Conservation (phyloP, 148 eudicot species). For the Arbutus unedo region DNA sequence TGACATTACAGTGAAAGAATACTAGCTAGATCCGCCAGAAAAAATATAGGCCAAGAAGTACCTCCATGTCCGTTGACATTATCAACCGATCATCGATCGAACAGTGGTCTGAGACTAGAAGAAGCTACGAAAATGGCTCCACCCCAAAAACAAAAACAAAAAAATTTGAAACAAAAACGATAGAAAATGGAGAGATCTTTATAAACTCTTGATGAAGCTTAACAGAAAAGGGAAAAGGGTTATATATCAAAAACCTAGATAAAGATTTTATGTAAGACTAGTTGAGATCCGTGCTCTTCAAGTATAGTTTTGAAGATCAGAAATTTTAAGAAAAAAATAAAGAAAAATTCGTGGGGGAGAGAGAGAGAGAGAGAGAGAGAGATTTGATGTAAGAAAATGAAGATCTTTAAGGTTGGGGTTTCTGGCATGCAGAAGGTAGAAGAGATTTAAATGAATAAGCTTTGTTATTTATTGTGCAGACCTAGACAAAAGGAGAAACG, state of each 20-base stretch:
- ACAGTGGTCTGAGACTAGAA: background rate
- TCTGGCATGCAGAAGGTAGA: background rate
- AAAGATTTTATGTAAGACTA: background rate
- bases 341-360: background rate
- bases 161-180: background rate
- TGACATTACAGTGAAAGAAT: background rate
- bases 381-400: background rate
- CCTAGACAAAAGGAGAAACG: background rate
- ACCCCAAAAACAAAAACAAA: background rate
- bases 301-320: no score
- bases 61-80: background rate
- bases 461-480: background rate
- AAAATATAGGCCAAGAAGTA: background rate
- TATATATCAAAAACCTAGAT: background rate
- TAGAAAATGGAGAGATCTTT: background rate
- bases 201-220: background rate
- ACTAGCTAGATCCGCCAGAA: background rate
- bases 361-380: background rate
- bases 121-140: background rate
- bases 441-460: background rate
- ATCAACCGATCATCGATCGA: background rate
- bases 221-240: no score
- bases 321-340: no score
- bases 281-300: background rate
- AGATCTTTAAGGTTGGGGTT: background rate